These are phyloP conservation scores for Penicillium sp. DNA, from an alignment of 2,329 filamentous ascomycete genomes.

Conservation along the genomic window DNA sequence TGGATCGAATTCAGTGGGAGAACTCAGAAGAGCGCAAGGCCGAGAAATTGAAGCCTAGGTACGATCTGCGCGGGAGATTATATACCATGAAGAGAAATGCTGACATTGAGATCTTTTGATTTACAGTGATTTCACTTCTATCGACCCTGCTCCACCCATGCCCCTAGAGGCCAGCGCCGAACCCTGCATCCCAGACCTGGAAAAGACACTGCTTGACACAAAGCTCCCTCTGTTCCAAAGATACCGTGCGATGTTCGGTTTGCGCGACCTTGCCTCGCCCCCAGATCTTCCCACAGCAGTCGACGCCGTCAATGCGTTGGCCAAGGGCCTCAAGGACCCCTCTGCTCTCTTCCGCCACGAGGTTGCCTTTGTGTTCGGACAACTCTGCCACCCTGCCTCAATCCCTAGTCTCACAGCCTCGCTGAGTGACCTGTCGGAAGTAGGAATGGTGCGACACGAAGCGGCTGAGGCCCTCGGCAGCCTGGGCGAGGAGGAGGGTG, in stretches of 20 bases:
- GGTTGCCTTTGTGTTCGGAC: slow-evolving; percentile 96
- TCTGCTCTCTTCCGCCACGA: slow-evolving; percentile 96
- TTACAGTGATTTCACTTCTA: slow-evolving; percentile 83
- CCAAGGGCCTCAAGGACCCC: slow-evolving; percentile 77
- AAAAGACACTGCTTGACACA: slow-evolving; percentile 74
- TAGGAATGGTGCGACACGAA: slow-evolving; percentile 96
- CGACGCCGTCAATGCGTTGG: slow-evolving; percentile 80
- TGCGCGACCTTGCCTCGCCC: slow-evolving; percentile 90
- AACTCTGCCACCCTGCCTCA: slow-evolving; percentile 92
- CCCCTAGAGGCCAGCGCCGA: slow-evolving; percentile 59
- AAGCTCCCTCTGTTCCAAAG: slow-evolving; percentile 79
- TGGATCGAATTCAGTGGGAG: slow-evolving; percentile 92
- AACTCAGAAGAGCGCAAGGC: slow-evolving; percentile 67
- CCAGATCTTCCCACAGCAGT: slow-evolving; percentile 86
- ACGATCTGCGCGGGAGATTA: slow-evolving; percentile 27
- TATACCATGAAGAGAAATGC: neutral
- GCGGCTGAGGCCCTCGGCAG: slow-evolving; percentile 94
- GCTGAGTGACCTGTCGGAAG: slow-evolving; percentile 75
- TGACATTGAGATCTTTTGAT: slow-evolving; percentile 23
- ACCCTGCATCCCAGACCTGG: slow-evolving; percentile 69
- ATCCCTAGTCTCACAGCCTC: slow-evolving; percentile 82
- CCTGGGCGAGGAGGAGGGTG: slow-evolving; percentile 87
- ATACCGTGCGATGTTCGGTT: slow-evolving; percentile 96
- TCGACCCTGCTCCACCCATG: slow-evolving; percentile 90
- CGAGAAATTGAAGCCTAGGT: slow-evolving; percentile 83